Base-by-base conservation (phyloP, 2,329 filamentous ascomycete genomes). In the Stachybotrys elegans region DNA sequence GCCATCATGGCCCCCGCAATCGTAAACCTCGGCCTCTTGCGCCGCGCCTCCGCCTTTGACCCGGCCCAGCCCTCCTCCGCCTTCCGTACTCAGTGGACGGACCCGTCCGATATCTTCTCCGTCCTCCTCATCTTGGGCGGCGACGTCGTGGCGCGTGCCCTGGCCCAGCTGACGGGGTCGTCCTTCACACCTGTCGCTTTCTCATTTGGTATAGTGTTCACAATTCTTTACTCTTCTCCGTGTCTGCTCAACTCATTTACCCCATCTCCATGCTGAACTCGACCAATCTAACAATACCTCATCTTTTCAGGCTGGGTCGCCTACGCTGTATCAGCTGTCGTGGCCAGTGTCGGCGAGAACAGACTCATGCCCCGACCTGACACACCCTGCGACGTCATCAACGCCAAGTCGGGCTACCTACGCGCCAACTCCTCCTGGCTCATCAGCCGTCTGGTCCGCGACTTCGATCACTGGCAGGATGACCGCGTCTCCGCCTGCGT, bases 341-440 rank as follows among this genome's bases (percentile, higher is more conserved):
- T 57, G 11, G 37, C 46, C 6, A 55, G 51, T 16, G 45, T 63
- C 12, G 60, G 60, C 14, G 56, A 60, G 22, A 54, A 55, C 25
- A 54, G 41, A 25, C 48, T 63, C 8, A 55, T 63, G 51, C 50
- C 50, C 13, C 42, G 27, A 23, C 48, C 68, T 42, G 62, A 71
- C 50, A 55, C 44, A 38, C n/a, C 48, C 1, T 53, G 52, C 40
- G 50, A 52, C 6, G 59, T 71, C 16, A 62, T 70, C 40, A 68
- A 69, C 45, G 52, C 50, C 6, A 49, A 56, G 17, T 65, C 51
- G 14, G 63, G 68, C 1, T 65, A 67, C 45, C 51, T 53, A 5
- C 57, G 66, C 2, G 55, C 60, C 4, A 73, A 72, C 43, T 54
- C 55, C 12, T 61, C 54, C 17, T 74, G 69, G 69, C 53, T 72